Base-by-base conservation (phyloP, 345 rosid genomes). In the Zanthoxylum bungeanum region DNA sequence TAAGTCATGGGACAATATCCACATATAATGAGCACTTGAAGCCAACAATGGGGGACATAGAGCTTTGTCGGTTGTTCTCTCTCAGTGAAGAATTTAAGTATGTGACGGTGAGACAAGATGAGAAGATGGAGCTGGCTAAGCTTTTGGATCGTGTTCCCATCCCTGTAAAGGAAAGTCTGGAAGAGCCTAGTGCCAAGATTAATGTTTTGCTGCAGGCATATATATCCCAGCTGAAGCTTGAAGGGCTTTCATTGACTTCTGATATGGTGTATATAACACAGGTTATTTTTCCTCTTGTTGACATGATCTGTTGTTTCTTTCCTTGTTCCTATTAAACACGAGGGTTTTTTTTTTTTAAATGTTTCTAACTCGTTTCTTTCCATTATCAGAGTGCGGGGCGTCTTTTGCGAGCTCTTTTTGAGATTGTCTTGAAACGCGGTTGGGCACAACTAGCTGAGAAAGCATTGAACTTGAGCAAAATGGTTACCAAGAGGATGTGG, bases 41-140 rank as follows among this genome's bases (percentile, higher is more conserved):
- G 87, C 97, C 96, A 57, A 92, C 93, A 59, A 95, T 92, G 97
- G 99, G 98, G 33, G 94, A 92, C 67, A 92, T 95, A 68, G 97
- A 95, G 75, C 92, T 95, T 11, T 95, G 90, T 64, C 88, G 89
- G 60, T 79, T 95, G 64, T 92, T 95, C 65, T 92, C 94, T 16
- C 87, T 89, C 8, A 95, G 97, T 76, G 99, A 95, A 77, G 98
- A 92, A 76, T 95, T 95, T 79, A 95, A 89, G 68, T 91, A 91
- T 78, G 98, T 92, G 36, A 88, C 96, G 6, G 99, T 95, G 78
- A 84, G 99, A 78, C 96, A 92, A 80, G 96, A 92, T 80, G 98
- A 95, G 92, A 92, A 95, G 88, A 89, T 92, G 98, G 99, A 95
- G 73, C 92, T 95, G 69, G 91, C 98, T 0, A 92, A 92, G 80